Evolutionary conservation across 176 grass and related monocot genomes (phyloP), one percentile per base, ranked within the genome.

Genomic region (Leersia perrieri): DNA sequence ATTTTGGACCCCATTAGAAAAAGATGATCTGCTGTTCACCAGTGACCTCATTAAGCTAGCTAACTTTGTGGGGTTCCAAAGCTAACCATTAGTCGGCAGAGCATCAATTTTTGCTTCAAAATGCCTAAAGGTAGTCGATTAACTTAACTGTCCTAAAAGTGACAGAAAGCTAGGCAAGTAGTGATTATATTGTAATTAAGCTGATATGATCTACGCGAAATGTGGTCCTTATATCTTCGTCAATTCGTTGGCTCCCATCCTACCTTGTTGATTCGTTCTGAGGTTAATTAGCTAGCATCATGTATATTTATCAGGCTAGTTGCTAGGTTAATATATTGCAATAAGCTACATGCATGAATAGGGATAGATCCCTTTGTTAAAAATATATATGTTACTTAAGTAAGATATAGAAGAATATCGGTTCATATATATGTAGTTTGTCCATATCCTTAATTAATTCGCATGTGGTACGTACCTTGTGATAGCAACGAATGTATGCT

Each of bases 401-500:
- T 26, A 39, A 70, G 28, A 70, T 29, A 22, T 47, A 4, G n/a
- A n/a, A 42, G 77, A 80, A 81, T 68, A 81, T 86, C 60, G 68
- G 25, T 40, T 13, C 44, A 18, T 23, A 2, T 42, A 18, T 23
- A 2, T 42, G 25, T 67, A 22, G 33, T 23, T 65, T 29, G 61
- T 30, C 35, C 10, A 41, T 73, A 53, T 53, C 20, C 49, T 53
- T 53, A 22, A 53, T 53, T 53, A 22, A 53, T 53, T 65, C 72
- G 33, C 16, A 18, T 29, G 42, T n/a, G n/a, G n/a, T n/a, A n/a
- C n/a, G n/a, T 68, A 86, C 67, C 69, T 40, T 67, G 76, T 53
- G 49, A 44, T 81, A 75, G 62, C 14, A 34, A 60, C 4, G 84
- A 80, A 81, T 75, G 78, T 70, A 61, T 81, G 49, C 49, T 33